Evolutionary conservation across 306 rosid genomes (phyloP), one percentile per base, ranked within the genome.

Genomic region (Trifolium dubium): DNA sequence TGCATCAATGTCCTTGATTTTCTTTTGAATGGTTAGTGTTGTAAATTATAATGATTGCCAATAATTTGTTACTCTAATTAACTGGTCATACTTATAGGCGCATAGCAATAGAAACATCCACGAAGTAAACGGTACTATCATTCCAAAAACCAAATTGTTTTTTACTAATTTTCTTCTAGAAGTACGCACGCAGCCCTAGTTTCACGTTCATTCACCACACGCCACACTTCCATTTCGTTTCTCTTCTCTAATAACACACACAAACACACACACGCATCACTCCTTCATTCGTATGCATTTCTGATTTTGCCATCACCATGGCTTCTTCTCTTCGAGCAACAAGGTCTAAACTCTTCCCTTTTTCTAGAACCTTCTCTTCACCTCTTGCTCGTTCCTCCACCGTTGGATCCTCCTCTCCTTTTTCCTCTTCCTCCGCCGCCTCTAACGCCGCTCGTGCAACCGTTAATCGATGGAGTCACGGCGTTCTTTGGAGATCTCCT

Each of bases 401-500:
- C 12, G 72, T 30, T 43, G 84, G 91, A 69, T 79, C 90, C 23
- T 79, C 90, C 23, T 85, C 78, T 8, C 54, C 74, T 41, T 81
- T 86, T 64, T 76, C 90, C 43, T 70, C 89, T 43, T 43, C 91
- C 43, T 43, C 91, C 43, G 56, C 90, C 66, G 67, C 71, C 58
- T 60, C 63, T 29, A 56, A 28, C 63, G 63, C 44, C 82, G 85
- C 59, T 34, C 83, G 80, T 5, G 47, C 78, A 60, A 77, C 87
- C 56, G 61, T 72, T 12, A 54, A 89, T 5, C 88, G 91, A 5
- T 92, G 92, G 95, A 90, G 96, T 72, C 96, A 88, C 83, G 87
- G 96, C 63, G 83, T 84, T 41, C 85, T 51, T 8, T 90, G 96
- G 96, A 79, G 89, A 63, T 83, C 92, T 37, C 87, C 92, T 0